Evolutionary conservation across 2,329 filamentous ascomycete species (phyloP).

Genomic region (Fusarium oligoseptatum): DNA sequence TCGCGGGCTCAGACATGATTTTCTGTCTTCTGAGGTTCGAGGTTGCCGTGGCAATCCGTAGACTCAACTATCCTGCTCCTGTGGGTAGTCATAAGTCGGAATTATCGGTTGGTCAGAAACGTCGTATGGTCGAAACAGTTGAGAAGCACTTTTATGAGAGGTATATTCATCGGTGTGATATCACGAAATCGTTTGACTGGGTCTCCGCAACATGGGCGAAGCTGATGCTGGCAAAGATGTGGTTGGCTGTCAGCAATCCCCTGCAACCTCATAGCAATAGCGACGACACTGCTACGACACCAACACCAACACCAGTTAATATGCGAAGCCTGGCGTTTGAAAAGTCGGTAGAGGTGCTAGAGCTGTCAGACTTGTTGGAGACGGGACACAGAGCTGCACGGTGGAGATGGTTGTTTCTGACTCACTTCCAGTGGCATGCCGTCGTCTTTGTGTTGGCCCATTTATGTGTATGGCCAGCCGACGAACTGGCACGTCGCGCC

Average conservation of each 20-base stretch:
- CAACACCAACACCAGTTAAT: not conserved
- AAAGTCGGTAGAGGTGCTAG: slow-evolving; percentile 70
- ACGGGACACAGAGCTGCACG: slow-evolving; percentile 69
- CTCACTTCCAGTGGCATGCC: slow-evolving; percentile 75
- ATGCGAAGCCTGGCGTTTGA: not conserved
- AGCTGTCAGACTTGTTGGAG: slow-evolving; percentile 70
- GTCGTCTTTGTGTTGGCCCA: slow-evolving; percentile 72
- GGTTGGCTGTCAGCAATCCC: not conserved
- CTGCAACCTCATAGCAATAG: not conserved
- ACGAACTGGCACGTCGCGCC: not conserved
- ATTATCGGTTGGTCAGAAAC: not conserved
- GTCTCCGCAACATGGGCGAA: not conserved
- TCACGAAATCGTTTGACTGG: not conserved
- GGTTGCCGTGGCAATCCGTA: slow-evolving; percentile 9
- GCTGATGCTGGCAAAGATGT: slow-evolving; percentile 1
- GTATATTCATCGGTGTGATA: not conserved
- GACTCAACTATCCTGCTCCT: slow-evolving; percentile 8
- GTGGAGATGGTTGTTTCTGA: slow-evolving; percentile 75
- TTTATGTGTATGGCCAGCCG: slow-evolving; percentile 56
- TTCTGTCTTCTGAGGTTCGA: slow-evolving; percentile 32
- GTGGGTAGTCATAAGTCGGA: not conserved
- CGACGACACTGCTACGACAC: not conserved
- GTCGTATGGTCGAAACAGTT: not conserved
- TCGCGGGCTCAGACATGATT: slow-evolving; percentile 22
- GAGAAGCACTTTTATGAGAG: not conserved